Base-by-base conservation (phyloP, 768 basidiomycete genomes). In the Leccinellum rugosiceps region DNA sequence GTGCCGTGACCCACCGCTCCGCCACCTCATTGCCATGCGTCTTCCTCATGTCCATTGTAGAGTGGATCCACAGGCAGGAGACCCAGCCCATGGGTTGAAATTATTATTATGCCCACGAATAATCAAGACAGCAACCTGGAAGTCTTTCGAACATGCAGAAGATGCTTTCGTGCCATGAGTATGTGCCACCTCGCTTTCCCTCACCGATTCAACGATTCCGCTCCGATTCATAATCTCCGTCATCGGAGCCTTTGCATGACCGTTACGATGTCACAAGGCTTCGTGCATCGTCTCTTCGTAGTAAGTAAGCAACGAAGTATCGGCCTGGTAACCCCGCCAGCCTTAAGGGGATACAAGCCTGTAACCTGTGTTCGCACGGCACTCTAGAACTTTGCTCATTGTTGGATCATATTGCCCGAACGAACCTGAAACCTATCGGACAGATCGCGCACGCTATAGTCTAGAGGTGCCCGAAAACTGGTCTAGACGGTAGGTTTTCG, bases 31-130 rank as follows among this genome's bases (percentile, higher is more conserved):
- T 47, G 28, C 57, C 45, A 32, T 58, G 35, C 53, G 15, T 50
- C 38, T 14, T 30, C 58, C 56, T 62, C 65, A 31, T 66, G 66
- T 55, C 45, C 34, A 30, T 55, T 49, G 26, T 17, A 47, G 55
- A 56, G 23, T 43, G 31, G 15, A 31, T n/a, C 50, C 43, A 55
- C 26, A 31, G 50, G 19, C 9, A 23, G 13, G 31, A 32, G 48
- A 47, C 35, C 38, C 41, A 53, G 43, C 28, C 3, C 26, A 26
- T 48, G 50, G 47, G 23, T 38, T 38, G 41, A n/a, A 31, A 50
- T 50, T n/a, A n/a, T n/a, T n/a, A n/a, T n/a, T 50, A 32, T 41
- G 32, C 48, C 35, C 53, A 43, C 34, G 48, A 45, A 52, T 60
- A 58, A 58, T 50, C 30, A 38, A 10, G 25, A 15, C 41, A 50